Evolutionary conservation across 495 filamentous ascomycete genomes (phyloP), one percentile per base, ranked within the genome.

Genomic region (Penicillium ucsense): DNA sequence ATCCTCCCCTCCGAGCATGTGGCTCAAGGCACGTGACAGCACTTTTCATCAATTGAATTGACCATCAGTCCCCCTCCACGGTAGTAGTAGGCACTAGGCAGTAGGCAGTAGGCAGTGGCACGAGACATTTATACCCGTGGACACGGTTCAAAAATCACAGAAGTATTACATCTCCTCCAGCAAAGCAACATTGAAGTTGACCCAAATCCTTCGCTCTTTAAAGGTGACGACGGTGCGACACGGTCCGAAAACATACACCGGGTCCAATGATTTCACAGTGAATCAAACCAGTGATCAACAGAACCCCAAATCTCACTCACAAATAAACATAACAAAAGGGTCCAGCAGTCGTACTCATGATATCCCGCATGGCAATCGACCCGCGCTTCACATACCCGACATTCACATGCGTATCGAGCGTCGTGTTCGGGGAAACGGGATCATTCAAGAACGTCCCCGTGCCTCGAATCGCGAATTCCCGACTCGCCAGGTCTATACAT

Each of bases 311-410:
- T 2, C 4, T 11, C 8, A 11, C 41, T 61, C 52, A 68, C 8
- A 60, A 2, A 60, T 81, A 80, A n/a, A 77, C 66, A 50, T 80
- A 81, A 54, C 78, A 81, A 52, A 78, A 78, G 4, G 70, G 70
- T 5, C 77, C 77, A 42, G 49, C 72, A n/a, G 71, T 57, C 3
- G 76, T 76, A 45, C 71, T 74, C 66, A 77, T 71, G 6, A 72
- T 34, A 52, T 77, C 65, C 6, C 59, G 49, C 53, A 81, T 72
- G 20, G 55, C 61, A 20, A 71, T 60, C 8, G 60, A 43, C 6
- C 48, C 57, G 4, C 60, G 66, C 45, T 62, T 61, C 3, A 71
- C 68, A 54, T 56, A 62, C 0, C 72, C 73, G 34, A 73, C 34
- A 46, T 78, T 56, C 38, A 78, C 48, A 0, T 62, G 46, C 10